Evolutionary conservation across 169 alveolate genomes (phyloP), one percentile per base, ranked within the genome.

Genomic region (Plasmodium cynomolgi): DNA sequence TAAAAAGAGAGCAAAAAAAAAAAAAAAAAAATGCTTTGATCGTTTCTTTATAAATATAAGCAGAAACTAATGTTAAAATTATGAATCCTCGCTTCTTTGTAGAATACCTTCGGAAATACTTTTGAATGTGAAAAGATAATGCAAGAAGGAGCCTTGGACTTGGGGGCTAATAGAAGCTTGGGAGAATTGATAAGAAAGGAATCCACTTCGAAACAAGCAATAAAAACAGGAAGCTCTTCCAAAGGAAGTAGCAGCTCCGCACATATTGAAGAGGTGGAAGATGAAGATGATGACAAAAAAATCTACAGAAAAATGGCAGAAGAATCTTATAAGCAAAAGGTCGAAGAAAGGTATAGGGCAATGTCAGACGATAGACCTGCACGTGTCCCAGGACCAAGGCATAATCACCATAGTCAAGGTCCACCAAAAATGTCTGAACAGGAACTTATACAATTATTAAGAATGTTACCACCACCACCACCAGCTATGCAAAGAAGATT

Each of bases 371-470:
- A 39, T 15, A n/a, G 0, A 26, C 72, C 84, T 15, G 2, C 20
- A 79, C 84, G 23, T 6, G 56, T 33, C 3, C 68, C 56, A 15
- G 71, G 56, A 79, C 84, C 84, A 41, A 17, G 71, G 9, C 44
- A 37, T 3, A 17, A 79, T 20, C 62, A 20, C 9, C 0, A 23
- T 75, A 1, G 29, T 11, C 26, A 34, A 1, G 58, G 58, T 11
- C 84, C 23, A n/a, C 84, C 84, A 4, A 37, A 79, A n/a, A 6
- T 79, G 56, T 15, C 56, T 79, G 84, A 79, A 8, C 37, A 79
- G 29, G 71, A 79, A 79, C 56, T 79, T 33, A 37, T 79, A 11
- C 84, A 79, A 41, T 79, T 79, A 79, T 79, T 79, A 79, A 79
- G 8, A 37, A 3, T 37, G 4, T 79, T 79, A 79, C 84, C 84